Conservation (phyloP, 495 filamentous ascomycete species). For the Amorphotheca resinae region DNA sequence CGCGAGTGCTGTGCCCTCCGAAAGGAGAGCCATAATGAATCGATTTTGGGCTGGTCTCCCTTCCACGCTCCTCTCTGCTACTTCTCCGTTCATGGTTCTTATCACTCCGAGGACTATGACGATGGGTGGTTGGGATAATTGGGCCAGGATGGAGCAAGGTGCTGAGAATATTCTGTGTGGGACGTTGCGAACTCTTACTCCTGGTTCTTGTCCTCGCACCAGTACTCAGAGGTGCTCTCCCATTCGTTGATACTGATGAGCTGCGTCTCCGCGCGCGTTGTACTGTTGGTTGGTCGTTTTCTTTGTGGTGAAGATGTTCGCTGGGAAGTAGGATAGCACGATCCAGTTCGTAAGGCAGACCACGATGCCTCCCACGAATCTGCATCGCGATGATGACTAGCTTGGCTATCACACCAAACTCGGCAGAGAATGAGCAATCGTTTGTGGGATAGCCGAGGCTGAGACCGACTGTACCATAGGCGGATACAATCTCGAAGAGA, state of each 20-base stretch:
- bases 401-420: constrained; percentile 74
- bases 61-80: neutral
- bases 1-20: neutral
- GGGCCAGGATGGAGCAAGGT: constrained; percentile 18
- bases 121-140: constrained; percentile 13
- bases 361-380: constrained; percentile 82
- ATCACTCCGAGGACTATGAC: neutral
- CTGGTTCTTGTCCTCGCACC: neutral
- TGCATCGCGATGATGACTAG: constrained; percentile 90
- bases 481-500: constrained; percentile 82
- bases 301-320: constrained; percentile 49
- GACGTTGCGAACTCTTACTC: constrained; percentile 1
- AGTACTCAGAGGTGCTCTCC: constrained; percentile 2
- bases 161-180: constrained; percentile 11
- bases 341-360: constrained; percentile 83
- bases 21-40: neutral
- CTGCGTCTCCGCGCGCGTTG: constrained; percentile 1
- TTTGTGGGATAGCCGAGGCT: constrained; percentile 64
- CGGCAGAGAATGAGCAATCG: constrained; percentile 66
- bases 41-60: constrained; percentile 37
- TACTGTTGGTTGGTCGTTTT: constrained; percentile 7
- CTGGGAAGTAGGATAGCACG: constrained; percentile 77
- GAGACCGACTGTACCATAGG: constrained; percentile 90
- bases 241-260: constrained; percentile 1
- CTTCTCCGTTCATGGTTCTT: neutral